These are phyloP conservation scores for Amaranthus tricolor DNA, from an alignment of 179 eudicot genomes.

Conservation along the genomic window DNA sequence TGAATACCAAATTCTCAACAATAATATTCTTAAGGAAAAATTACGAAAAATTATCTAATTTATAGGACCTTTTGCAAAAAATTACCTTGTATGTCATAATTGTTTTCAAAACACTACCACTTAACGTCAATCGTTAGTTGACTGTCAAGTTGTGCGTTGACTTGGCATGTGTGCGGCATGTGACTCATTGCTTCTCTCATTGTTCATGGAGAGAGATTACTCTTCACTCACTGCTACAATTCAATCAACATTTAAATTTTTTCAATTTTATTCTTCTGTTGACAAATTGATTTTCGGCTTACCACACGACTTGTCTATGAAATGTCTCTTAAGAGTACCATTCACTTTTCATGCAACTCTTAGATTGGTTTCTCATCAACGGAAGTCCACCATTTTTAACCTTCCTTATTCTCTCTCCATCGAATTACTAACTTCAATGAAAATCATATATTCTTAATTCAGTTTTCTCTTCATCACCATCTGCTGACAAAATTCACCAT, in stretches of 20 bases:
- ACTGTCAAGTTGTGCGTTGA: no score
- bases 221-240: neutral
- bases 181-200: no score
- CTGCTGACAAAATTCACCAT: neutral
- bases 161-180: no score
- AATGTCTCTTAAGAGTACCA: conserved; percentile 21
- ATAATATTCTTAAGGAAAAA: no score
- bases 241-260: neutral
- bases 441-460: conserved; percentile 13
- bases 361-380: conserved; percentile 14
- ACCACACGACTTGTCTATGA: conserved; percentile 15
- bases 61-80: no score
- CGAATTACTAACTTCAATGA: conserved; percentile 13
- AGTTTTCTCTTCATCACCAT: conserved; percentile 7
- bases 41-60: no score
- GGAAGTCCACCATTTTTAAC: conserved; percentile 14
- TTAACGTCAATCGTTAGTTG: no score
- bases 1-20: no score
- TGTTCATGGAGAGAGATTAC: no score
- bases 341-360: conserved; percentile 20
- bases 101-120: no score
- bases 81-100: no score
- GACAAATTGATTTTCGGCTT: conserved; percentile 27
- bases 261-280: neutral
- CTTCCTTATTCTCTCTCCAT: conserved; percentile 22